These are phyloP conservation scores for Heimioporus sp. DNA, from an alignment of 768 basidiomycete genomes.

Conservation along the genomic window DNA sequence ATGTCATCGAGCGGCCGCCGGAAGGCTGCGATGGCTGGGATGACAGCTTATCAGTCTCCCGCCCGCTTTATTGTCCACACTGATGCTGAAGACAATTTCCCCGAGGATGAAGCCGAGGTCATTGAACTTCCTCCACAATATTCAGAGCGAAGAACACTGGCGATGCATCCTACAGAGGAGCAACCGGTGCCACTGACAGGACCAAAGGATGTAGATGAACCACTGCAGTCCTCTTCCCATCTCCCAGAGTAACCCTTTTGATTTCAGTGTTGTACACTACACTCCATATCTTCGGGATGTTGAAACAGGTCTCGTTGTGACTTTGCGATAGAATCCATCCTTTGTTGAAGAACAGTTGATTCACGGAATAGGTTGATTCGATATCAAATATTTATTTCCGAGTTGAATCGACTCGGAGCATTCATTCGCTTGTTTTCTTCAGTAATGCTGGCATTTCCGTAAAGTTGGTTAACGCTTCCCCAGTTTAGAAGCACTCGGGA, in stretches of 20 bases:
- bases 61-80: conserved; percentile 66
- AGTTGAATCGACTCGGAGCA: background rate
- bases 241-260: conserved; percentile 6
- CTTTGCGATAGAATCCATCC: background rate
- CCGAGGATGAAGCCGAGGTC: conserved; percentile 47
- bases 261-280: background rate
- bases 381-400: conserved; percentile 3
- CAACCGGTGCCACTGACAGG: conserved; percentile 14
- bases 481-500: too few species aligned
- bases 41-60: conserved; percentile 36
- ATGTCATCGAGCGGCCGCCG: conserved; percentile 42
- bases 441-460: background rate
- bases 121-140: conserved; percentile 80
- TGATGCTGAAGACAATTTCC: conserved; percentile 58
- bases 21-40: conserved; percentile 57
- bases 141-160: conserved; percentile 44
- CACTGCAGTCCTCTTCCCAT: conserved; percentile 1
- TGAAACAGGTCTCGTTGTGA: background rate
- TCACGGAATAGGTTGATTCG: background rate
- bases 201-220: conserved; percentile 8
- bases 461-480: background rate
- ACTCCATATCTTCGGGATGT: background rate
- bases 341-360: background rate
- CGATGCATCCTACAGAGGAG: background rate
- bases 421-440: conserved; percentile 10